Evolutionary conservation across 2,329 filamentous ascomycete species (phyloP).

Genomic region (Stagonosporopsis vannaccii): DNA sequence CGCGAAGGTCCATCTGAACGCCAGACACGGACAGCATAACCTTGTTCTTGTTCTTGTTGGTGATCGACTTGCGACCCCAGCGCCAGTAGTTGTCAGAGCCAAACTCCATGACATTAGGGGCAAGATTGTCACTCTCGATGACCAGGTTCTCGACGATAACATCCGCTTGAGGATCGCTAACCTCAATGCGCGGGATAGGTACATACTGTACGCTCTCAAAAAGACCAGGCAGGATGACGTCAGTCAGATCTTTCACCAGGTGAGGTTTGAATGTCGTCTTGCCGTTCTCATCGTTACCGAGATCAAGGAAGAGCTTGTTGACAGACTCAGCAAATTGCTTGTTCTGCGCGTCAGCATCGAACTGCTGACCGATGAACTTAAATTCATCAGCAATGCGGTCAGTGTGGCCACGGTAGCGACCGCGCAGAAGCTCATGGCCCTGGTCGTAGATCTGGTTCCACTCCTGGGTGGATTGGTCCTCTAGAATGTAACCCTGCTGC

Average conservation of each 20-base stretch:
- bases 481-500: slow-evolving; percentile 89
- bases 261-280: slow-evolving; percentile 92
- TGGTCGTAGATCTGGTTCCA: slow-evolving; percentile 88
- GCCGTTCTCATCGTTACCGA: slow-evolving; percentile 86
- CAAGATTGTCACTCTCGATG: slow-evolving; percentile 94
- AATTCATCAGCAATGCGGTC: slow-evolving; percentile 87
- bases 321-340: slow-evolving; percentile 77
- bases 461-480: slow-evolving; percentile 78
- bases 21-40: slow-evolving; percentile 86
- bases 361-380: slow-evolving; percentile 88
- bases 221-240: slow-evolving; percentile 82
- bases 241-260: slow-evolving; percentile 84
- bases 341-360: slow-evolving; percentile 88
- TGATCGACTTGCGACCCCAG: slow-evolving; percentile 88
- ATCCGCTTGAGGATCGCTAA: slow-evolving; percentile 82
- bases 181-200: slow-evolving; percentile 92
- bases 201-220: slow-evolving; percentile 90
- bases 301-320: slow-evolving; percentile 84
- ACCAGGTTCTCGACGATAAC: slow-evolving; percentile 93
- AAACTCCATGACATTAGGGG: slow-evolving; percentile 89
- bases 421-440: slow-evolving; percentile 83
- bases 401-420: slow-evolving; percentile 86
- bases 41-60: slow-evolving; percentile 82
- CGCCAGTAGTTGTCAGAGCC: slow-evolving; percentile 93
- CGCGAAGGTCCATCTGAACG: slow-evolving; percentile 83